A percentile compares a stretch with the other conserved stretches of the same genome.
These are phyloP conservation scores for Paecilomyces variotii DNA, from an alignment of 2,329 filamentous ascomycete species.

Conservation along the genomic window DNA sequence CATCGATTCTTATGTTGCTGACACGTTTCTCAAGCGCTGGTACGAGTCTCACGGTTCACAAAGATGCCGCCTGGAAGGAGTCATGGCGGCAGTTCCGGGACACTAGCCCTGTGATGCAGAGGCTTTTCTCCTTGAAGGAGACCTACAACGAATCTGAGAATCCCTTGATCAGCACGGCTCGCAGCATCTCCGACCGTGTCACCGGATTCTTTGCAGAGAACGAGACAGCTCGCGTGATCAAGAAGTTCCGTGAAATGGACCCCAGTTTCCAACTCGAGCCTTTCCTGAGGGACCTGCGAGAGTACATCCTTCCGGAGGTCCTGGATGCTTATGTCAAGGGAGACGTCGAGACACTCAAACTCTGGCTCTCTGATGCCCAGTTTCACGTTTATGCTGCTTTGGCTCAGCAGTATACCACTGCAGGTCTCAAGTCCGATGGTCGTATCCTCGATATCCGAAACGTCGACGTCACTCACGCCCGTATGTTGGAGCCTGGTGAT, in stretches of 20 bases:
- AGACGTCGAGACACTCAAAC: slow-evolving; percentile 78
- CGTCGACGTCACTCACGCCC: slow-evolving; percentile 60
- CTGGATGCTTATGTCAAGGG: slow-evolving; percentile 97
- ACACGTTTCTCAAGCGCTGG: slow-evolving; percentile 59
- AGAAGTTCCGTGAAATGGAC: slow-evolving; percentile 95
- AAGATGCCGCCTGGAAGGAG: slow-evolving; percentile 95
- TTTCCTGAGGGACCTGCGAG: slow-evolving; percentile 88
- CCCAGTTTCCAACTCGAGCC: slow-evolving; percentile 90
- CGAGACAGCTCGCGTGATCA: slow-evolving; percentile 94
- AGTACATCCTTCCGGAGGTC: slow-evolving; percentile 96
- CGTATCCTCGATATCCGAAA: slow-evolving; percentile 91
- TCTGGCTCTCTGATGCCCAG: slow-evolving; percentile 94
- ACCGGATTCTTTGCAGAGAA: slow-evolving; percentile 98
- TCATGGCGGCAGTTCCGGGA: slow-evolving; percentile 97
- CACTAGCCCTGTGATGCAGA: slow-evolving; percentile 78
- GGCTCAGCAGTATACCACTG: slow-evolving; percentile 89
- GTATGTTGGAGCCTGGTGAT: slow-evolving; percentile 42
- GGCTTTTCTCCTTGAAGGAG: slow-evolving; percentile 75
- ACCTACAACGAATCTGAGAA: slow-evolving; percentile 97
- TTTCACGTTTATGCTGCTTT: slow-evolving; percentile 96
- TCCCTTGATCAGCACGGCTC: slow-evolving; percentile 82
- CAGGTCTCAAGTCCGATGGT: slow-evolving; percentile 88
- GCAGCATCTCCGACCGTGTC: slow-evolving; percentile 86
- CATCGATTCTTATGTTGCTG: slow-evolving; percentile 18
- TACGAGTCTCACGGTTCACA: slow-evolving; percentile 90